Conservation (phyloP, 140 eudicot species). For the Stevia rebaudiana region DNA sequence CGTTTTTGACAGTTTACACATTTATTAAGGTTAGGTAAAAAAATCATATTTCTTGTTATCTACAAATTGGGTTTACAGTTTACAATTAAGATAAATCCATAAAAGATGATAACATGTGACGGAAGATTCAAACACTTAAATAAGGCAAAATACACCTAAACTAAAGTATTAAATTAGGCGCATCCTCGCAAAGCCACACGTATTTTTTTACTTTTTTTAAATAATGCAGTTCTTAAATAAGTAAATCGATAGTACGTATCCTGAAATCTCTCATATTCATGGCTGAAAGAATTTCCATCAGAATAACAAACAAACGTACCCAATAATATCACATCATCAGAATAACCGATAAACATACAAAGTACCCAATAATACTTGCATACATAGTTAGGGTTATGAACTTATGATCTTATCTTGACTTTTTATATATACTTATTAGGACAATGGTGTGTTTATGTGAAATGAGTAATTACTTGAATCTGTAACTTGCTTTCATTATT, state of each 20-base stretch:
- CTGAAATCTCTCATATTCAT: neutral
- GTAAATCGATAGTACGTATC: neutral
- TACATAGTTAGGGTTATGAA: too few relatives aligned
- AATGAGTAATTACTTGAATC: neutral
- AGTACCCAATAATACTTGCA: too few relatives aligned
- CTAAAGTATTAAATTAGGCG: neutral
- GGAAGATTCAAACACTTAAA: neutral
- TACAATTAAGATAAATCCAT: neutral
- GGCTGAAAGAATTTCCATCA: neutral
- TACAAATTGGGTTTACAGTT: neutral
- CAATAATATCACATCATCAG: too few relatives aligned
- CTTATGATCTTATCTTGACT: neutral
- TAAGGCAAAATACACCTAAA: neutral
- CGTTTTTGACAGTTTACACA: neutral
- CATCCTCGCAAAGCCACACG: neutral
- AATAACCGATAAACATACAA: too few relatives aligned
- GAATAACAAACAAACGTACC: too few relatives aligned
- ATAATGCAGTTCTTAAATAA: neutral
- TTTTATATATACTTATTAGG: neutral
- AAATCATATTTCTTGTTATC: neutral
- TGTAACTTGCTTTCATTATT: constrained; percentile 3
- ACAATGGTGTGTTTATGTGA: neutral
- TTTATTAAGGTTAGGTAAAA: neutral
- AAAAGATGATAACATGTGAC: neutral
- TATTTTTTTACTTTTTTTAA: neutral